phyloP scores from a whole-genome alignment of 805 yeast genomes.

The Maudiozyma turicensis region DNA sequence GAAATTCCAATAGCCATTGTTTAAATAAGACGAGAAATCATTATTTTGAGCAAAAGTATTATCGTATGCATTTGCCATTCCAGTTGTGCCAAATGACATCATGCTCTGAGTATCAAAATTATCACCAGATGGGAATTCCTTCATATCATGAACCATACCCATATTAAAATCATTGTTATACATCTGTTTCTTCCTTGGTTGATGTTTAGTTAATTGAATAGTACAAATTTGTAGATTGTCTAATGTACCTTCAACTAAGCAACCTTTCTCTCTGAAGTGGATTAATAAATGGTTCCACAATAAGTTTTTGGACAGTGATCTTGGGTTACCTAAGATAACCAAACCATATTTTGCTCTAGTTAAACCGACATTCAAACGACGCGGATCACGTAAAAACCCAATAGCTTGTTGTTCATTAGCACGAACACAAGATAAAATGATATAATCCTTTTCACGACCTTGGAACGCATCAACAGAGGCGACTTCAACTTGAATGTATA shows the following conservation, averaged over 20 bases:
- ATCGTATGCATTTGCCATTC: slow-evolving; percentile 9
- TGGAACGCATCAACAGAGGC: slow-evolving; percentile 98
- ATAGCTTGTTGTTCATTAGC: slow-evolving; percentile 65
- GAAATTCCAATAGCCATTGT: slow-evolving; percentile 17
- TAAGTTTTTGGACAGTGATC: slow-evolving; percentile 56
- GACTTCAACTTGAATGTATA: slow-evolving; percentile 69
- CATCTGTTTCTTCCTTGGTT: slow-evolving; percentile 13
- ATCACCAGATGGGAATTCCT: slow-evolving; percentile 12
- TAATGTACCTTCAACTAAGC: slow-evolving; percentile 82
- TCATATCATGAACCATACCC: slow-evolving; percentile 6
- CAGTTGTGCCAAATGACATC: slow-evolving; percentile 25
- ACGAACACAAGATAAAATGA: slow-evolving; percentile 90
- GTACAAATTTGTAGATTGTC: slow-evolving; percentile 68
- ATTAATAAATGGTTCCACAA: slow-evolving; percentile 72
- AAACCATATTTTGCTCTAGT: slow-evolving; percentile 83
- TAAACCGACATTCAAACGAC: slow-evolving; percentile 81
- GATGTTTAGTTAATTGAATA: slow-evolving; percentile 37
- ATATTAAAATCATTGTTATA: slow-evolving; percentile 11
- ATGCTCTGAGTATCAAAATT: slow-evolving; percentile 29
- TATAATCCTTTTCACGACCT: slow-evolving; percentile 94
- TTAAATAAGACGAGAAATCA: slow-evolving; percentile 18
- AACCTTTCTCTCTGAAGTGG: slow-evolving; percentile 76
- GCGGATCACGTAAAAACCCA: slow-evolving; percentile 76
- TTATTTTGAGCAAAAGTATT: slow-evolving; percentile 12
- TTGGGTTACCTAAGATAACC: slow-evolving; percentile 75